Evolutionary conservation across 768 basidiomycete species (phyloP), one percentile per base, ranked within the genome.

Genomic region (Mycena galopus): DNA sequence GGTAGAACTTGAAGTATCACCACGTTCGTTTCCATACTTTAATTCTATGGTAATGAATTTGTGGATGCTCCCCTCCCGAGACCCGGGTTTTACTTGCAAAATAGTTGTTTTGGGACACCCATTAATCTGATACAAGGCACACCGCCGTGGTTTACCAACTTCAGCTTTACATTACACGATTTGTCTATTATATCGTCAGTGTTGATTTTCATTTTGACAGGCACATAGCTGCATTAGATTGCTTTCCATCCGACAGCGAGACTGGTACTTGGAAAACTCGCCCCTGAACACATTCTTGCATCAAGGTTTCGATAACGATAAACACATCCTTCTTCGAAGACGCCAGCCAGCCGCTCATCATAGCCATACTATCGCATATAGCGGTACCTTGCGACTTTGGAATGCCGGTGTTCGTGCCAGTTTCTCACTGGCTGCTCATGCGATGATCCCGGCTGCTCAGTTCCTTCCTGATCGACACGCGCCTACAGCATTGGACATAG

Each of bases 361-460:
- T 44, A 21, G 30, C n/a, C 33, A 33, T 37, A 37, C 30, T 70
- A 50, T 64, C 69, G 69, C 60, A 69, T 58, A 63, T 69, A 69
- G 51, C 39, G 51, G 47, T 68, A 68, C 50, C 58, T 50, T 63
- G 29, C 12, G 62, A 7, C 30, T 56, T n/a, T 69, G 51, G 27
- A 61, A 62, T 56, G 29, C 67, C 67, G 67, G 53, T 33, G 27
- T 10, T 16, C 39, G 56, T 59, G 30, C 27, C 29, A 37, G 37
- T 29, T 7, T 57, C 14, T 42, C 57, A 47, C 67, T 50, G 58
- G 67, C 58, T 37, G 19, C 25, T 11, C 25, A 19, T 64, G 69
- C 69, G 69, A 63, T 64, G 32, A 64, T 63, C 56, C 42, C 69
- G 69, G 69, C 27, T 37, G 14, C 10, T 53, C n/a, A 23, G 39